Percentiles rank a stretch among this genome's conserved stretches.
phyloP scores from a whole-genome alignment of 2,329 filamentous ascomycete species.

The Aspergillus ochraceus region DNA sequence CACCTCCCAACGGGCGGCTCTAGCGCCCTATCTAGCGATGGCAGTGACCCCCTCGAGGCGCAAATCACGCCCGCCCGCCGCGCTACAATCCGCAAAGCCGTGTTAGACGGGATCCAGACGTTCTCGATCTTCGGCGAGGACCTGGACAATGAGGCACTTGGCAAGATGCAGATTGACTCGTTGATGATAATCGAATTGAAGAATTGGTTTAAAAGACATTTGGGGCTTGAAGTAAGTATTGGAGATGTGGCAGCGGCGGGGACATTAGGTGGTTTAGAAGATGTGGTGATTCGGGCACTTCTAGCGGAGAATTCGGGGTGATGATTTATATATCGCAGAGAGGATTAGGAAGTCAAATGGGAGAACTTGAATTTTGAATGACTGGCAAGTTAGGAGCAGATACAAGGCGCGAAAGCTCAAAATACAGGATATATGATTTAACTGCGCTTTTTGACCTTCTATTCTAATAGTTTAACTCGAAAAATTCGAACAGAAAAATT shows the following conservation, averaged over 20 bases:
- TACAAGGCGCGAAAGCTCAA: too few relatives aligned
- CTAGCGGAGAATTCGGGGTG: too few relatives aligned
- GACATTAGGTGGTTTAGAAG: not conserved
- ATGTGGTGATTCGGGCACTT: not conserved
- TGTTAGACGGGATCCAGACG: not conserved
- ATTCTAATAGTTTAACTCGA: too few relatives aligned
- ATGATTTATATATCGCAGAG: too few relatives aligned
- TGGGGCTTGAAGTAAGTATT: not conserved
- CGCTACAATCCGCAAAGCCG: not conserved
- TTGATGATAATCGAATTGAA: not conserved
- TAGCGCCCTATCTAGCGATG: too few relatives aligned
- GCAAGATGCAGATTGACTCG: not conserved
- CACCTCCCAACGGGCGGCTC: too few relatives aligned
- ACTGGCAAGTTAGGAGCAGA: too few relatives aligned
- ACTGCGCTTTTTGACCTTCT: too few relatives aligned
- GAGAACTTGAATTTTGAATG: too few relatives aligned
- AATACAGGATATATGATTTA: too few relatives aligned
- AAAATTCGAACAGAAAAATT: too few relatives aligned
- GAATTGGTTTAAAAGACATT: not conserved
- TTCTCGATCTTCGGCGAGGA: not conserved
- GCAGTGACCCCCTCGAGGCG: not conserved
- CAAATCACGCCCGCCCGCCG: not conserved
- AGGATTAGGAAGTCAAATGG: too few relatives aligned
- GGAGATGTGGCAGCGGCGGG: not conserved
- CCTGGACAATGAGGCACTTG: not conserved